Percentiles rank a stretch among this genome's conserved stretches.
Evolutionary conservation across 202 grass and related monocot genomes (phyloP).

Genomic region (Brachypodium distachyon): DNA sequence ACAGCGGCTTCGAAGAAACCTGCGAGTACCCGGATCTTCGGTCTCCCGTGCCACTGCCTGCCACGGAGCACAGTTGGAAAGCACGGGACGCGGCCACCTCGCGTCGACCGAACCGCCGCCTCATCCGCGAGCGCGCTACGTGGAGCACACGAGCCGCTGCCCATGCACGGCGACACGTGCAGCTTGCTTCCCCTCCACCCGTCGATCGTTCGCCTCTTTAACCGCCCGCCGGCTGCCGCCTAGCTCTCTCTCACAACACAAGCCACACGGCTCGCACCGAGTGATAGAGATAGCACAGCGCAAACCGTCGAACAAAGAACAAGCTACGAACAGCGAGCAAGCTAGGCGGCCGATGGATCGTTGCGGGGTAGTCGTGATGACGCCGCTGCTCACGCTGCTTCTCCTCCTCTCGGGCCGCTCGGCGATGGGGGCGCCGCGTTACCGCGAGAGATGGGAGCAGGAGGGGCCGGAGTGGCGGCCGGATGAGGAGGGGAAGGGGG

Average conservation of each 20-base stretch:
- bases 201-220: conserved; percentile 26
- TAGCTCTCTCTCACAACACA: background rate
- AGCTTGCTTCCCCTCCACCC: conserved; percentile 9
- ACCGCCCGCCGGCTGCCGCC: background rate
- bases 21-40: no score
- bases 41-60: no score
- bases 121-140: conserved; percentile 5
- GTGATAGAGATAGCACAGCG: background rate
- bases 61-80: background rate
- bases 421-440: background rate
- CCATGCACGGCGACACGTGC: conserved; percentile 47
- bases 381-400: conserved; percentile 11
- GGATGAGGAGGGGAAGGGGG: conserved; percentile 14
- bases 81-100: background rate
- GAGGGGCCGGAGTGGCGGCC: conserved; percentile 26
- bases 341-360: background rate
- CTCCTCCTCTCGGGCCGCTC: conserved; percentile 28
- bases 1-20: no score
- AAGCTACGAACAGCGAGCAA: background rate
- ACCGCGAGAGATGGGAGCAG: background rate
- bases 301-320: background rate
- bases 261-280: background rate
- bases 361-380: background rate
- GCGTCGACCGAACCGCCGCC: background rate
- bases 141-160: conserved; percentile 1